Base-by-base conservation (phyloP, 495 filamentous ascomycete genomes). In the Xylaria acuta region DNA sequence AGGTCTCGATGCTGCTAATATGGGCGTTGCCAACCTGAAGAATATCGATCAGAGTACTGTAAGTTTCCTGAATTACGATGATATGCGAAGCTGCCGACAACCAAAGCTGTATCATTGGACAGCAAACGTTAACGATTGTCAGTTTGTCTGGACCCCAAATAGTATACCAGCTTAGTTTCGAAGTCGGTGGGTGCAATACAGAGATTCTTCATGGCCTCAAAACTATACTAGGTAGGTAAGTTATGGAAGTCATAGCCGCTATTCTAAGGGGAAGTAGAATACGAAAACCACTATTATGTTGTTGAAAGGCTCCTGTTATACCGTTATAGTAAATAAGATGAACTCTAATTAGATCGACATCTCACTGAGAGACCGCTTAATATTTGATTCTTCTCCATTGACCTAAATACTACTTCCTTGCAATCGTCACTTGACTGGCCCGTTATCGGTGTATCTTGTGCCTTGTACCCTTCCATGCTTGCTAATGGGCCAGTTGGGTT, bases 11-110 rank as follows among this genome's bases (percentile, higher is more conserved):
- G 81, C 81, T 22, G 77, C 79, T 56, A 83, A 83, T 66, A 63
- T 82, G 54, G 82, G 82, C 0, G 67, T 84, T 25, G 62, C 67
- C n/a, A 79, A 83, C 74, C 34, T 84, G 72, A 77, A 79, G 73
- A 47, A 47, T 7, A 47, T 47, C 18, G 18, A 47, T n/a, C 43
- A 47, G 18, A 47, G 18, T 47, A 47, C 43, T n/a, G 43, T 47
- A 47, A 47, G 43, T 47, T 5, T 20, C 43, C 43, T n/a, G 18
- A 47, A 6, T 43, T 3, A 43, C n/a, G n/a, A n/a, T 16, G 41
- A 43, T 18, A 43, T 43, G 6, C 8, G 43, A 20, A 47, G 43
- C 18, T 47, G 16, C 18, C 43, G 43, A 9, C 8, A 38, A 5
- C 43, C 43, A 4, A n/a, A 6, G 20, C 5, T 47, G 5, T 47